phyloP scores from a whole-genome alignment of 345 rosid genomes.

The Xanthoceras sorbifolium region DNA sequence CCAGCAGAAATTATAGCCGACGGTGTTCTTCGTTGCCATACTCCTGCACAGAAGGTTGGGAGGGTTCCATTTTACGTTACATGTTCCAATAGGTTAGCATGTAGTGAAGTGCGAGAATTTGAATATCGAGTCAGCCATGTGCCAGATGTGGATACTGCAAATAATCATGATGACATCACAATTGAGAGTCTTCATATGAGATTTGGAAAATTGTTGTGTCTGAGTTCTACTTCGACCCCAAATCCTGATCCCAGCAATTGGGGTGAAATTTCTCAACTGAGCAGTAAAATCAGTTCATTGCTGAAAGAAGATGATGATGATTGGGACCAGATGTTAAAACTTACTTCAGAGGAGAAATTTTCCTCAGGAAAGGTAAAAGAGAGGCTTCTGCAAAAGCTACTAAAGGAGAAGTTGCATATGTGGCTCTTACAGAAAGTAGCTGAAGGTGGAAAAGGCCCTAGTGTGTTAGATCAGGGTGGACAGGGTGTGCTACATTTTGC shows the following conservation, averaged over 20 bases:
- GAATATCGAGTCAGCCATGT: conserved; percentile 52
- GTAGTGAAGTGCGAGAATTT: conserved; percentile 96
- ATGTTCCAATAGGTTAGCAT: conserved; percentile 87
- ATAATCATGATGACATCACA: conserved; percentile 25
- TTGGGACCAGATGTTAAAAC: conserved; percentile 57
- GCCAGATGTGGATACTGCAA: conserved; percentile 35
- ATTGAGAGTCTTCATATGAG: conserved; percentile 54
- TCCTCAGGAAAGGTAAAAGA: conserved; percentile 49
- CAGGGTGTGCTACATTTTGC: conserved; percentile 95
- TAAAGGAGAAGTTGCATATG: conserved; percentile 70
- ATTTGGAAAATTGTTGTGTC: conserved; percentile 62
- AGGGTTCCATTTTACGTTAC: conserved; percentile 90
- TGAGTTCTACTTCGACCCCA: conserved; percentile 32
- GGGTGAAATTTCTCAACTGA: conserved; percentile 50
- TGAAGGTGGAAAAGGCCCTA: conserved; percentile 92
- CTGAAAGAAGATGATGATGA: conserved; percentile 60
- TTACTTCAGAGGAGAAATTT: conserved; percentile 37
- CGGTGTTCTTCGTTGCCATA: conserved; percentile 74
- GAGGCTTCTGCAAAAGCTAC: conserved; percentile 59
- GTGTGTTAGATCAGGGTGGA: conserved; percentile 77
- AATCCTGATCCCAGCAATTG: conserved; percentile 24
- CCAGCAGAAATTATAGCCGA: conserved; percentile 78
- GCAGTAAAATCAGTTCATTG: conserved; percentile 58
- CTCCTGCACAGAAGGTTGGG: conserved; percentile 70
- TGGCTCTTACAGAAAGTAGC: conserved; percentile 81